Evolutionary conservation across 2,329 filamentous ascomycete species (phyloP), one percentile per base, ranked within the genome.

Genomic region (Acrocalymma vagum): DNA sequence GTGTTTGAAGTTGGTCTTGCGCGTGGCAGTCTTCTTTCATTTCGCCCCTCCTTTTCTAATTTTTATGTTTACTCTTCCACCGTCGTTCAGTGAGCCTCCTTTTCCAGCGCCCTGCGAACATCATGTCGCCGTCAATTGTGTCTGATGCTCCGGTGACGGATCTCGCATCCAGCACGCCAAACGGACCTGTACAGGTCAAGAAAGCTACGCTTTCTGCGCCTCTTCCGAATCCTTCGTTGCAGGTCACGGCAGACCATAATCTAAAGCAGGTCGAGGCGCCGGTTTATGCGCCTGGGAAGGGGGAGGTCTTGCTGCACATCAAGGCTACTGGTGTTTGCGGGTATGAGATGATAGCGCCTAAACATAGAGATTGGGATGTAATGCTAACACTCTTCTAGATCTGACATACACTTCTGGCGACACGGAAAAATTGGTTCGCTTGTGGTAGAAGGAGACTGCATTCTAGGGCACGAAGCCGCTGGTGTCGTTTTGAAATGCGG

Each of bases 331-430:
- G 83, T 28, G 81, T 86, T 24, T 86, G 84, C 66, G 83, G 84
- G 75, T 83, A 65, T 55, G 67, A 11, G 5, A 3, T 7, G 6
- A 1, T 5, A 1, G 3, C 5, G n/a, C n/a, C n/a, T 6, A 6
- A 14, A 16, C 21, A 28, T 7, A 16, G 6, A 8, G 18, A 18
- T 6, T 17, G 6, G 3, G 9, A 26, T 4, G 4, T 10, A 7
- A 24, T 23, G 13, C 28, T 52, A 16, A 59, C 4, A 7, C 10
- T 9, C 9, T 4, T 7, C 7, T 43, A 82, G 79, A 26, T 86
- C 83, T 1, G 84, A 87, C 54, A 78, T 87, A 49, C 84, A 88
- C 60, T 84, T 86, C 53, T 87, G 84, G 84, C 83, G 83, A 54
- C 72, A 75, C 1, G 85, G 85, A 16, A 70, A 77, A 9, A 87